Percentiles rank a stretch among this genome's conserved stretches.
Evolutionary conservation across 2,329 filamentous ascomycete genomes (phyloP).

Genomic region (Lojkania enalia): DNA sequence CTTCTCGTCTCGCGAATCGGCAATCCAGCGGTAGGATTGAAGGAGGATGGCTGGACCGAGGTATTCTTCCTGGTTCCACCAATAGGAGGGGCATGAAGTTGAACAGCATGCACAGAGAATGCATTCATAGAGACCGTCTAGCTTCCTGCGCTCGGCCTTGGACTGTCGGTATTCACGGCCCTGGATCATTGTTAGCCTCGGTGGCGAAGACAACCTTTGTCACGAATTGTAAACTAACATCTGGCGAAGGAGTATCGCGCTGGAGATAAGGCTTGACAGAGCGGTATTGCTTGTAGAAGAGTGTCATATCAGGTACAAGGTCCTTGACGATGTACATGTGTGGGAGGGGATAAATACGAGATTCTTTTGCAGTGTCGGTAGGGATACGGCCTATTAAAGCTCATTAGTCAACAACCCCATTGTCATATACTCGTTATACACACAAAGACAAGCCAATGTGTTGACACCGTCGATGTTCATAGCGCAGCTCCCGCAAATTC

Average conservation of each 20-base stretch:
- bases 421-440: slow-evolving; percentile 43
- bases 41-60: slow-evolving; percentile 94
- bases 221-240: slow-evolving; percentile 63
- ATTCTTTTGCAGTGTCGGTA: slow-evolving; percentile 74
- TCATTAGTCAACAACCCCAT: slow-evolving; percentile 14
- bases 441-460: slow-evolving; percentile 96
- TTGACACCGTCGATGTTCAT: slow-evolving; percentile 99
- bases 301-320: slow-evolving; percentile 93
- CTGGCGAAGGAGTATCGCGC: slow-evolving; percentile 78
- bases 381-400: slow-evolving; percentile 79
- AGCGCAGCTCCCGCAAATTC: slow-evolving; percentile 96
- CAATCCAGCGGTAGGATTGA: slow-evolving; percentile 97
- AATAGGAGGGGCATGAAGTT: slow-evolving; percentile 99
- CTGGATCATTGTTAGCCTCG: slow-evolving; percentile 52
- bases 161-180: slow-evolving; percentile 91
- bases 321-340: slow-evolving; percentile 99
- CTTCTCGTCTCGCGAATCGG: slow-evolving; percentile 90
- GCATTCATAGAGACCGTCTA: slow-evolving; percentile 98
- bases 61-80: slow-evolving; percentile 99
- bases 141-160: slow-evolving; percentile 91
- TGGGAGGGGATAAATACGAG: slow-evolving; percentile 95
- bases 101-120: slow-evolving; percentile 99
- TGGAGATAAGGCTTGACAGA: slow-evolving; percentile 99
- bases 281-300: slow-evolving; percentile 99
- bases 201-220: not conserved